Base-by-base conservation (phyloP, 176 grass and related monocot genomes). In the Coix lacrymajobi region DNA sequence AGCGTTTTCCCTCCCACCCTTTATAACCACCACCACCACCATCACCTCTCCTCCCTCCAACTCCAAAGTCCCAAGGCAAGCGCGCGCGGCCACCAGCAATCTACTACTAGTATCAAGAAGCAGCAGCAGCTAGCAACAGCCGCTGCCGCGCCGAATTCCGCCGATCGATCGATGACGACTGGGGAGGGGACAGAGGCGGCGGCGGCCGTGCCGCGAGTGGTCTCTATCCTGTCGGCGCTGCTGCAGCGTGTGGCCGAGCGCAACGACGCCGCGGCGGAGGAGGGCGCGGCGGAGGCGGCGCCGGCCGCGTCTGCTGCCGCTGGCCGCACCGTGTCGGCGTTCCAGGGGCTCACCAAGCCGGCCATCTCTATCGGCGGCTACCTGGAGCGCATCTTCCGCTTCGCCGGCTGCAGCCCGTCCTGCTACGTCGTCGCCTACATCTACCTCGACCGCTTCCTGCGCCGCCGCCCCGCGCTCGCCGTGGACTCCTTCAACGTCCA, bases 401-500 rank as follows among this genome's bases (percentile, higher is more conserved):
- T 96, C 78, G 96, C 96, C 31, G 46, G 80, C 38, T 99, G 96
- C 84, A 99, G 96, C 80, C 83, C 93, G 19, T 93, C 96, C 1
- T 96, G 96, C 91, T 99, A 94, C 73, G 96, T 99, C 20, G 91
- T 99, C 29, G 87, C 96, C 1, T 99, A 99, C 77, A 90, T 96
- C 86, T 99, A 99, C 89, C 93, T 99, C 73, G 93, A 99, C 90
- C 93, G 96, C 15, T 99, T 93, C 87, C 77, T 92, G 39, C 87
- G 79, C 46, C 89, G 85, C 80, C 93, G 92, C 24, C 91, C 91
- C 2, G 62, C 82, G 19, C 87, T 99, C 87, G 67, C 85, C 77
- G 81, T 99, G 77, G 91, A 99, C 81, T 99, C 96, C 58, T 92
- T 99, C 85, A 99, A 99, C 83, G 93, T 99, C 85, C 96, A 99